These are phyloP conservation scores for Tillandsia fasciculata DNA, from an alignment of 176 grass and related monocot genomes.

Conservation along the genomic window DNA sequence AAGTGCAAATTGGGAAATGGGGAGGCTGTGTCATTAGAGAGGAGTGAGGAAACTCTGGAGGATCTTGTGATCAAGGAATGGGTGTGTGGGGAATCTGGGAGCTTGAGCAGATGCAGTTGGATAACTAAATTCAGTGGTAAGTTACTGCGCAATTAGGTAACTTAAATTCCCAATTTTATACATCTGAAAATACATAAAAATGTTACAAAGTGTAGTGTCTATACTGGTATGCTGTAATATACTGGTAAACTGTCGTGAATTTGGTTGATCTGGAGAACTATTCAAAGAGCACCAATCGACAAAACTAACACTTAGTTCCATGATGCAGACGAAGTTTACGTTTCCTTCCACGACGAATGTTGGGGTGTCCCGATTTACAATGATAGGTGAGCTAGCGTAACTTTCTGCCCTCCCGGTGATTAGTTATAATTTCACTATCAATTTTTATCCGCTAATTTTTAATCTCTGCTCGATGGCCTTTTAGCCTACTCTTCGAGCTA, in stretches of 20 bases:
- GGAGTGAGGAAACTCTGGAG: conserved; percentile 27
- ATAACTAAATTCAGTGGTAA: conserved; percentile 91
- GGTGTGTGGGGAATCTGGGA: conserved; percentile 40
- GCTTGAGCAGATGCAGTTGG: conserved; percentile 77
- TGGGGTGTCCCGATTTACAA: conserved; percentile 83
- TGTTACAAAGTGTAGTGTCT: neutral
- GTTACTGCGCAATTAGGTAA: neutral
- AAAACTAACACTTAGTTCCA: neutral
- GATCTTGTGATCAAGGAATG: conserved; percentile 33
- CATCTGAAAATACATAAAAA: neutral
- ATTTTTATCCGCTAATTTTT: conserved; percentile 5
- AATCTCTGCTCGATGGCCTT: neutral
- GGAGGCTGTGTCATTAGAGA: conserved; percentile 1
- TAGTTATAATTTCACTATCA: neutral
- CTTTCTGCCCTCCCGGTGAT: neutral
- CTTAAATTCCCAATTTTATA: neutral
- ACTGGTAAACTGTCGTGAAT: too few relatives aligned
- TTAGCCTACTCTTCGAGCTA: conserved; percentile 74
- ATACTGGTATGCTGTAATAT: too few relatives aligned
- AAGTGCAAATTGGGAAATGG: conserved; percentile 30
- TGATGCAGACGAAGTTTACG: conserved; percentile 61
- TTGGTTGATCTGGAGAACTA: too few relatives aligned
- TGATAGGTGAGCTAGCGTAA: conserved; percentile 47
- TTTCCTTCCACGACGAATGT: conserved; percentile 85
- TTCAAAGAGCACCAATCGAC: neutral